Percentiles rank a stretch among this genome's conserved stretches.
Evolutionary conservation across 2,329 filamentous ascomycete genomes (phyloP).

Genomic region (Nemania serpens): DNA sequence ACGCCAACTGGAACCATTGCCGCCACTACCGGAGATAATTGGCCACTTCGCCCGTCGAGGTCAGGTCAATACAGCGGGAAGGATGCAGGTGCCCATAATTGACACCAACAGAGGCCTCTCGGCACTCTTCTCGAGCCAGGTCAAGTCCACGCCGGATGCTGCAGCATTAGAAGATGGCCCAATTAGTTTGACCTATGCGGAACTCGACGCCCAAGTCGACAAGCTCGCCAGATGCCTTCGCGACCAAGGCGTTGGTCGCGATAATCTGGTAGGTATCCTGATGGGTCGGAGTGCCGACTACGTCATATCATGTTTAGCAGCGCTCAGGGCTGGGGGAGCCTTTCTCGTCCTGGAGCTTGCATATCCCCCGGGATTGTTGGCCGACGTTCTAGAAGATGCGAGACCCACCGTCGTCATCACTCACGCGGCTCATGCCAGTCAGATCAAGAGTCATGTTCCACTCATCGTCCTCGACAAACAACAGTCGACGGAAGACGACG

Average conservation of each 20-base stretch:
- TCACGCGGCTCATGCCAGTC: conserved; percentile 64
- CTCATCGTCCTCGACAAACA: conserved; percentile 67
- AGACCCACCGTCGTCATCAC: conserved; percentile 73
- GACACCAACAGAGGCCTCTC: conserved; percentile 74
- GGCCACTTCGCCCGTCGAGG: background rate
- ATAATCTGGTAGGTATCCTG: conserved; percentile 75
- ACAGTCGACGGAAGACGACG: conserved; percentile 37
- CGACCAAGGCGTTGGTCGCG: conserved; percentile 70
- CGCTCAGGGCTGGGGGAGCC: conserved; percentile 77
- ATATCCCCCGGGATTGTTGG: conserved; percentile 73
- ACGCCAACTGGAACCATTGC: background rate
- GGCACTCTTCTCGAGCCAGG: conserved; percentile 73
- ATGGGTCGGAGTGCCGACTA: conserved; percentile 78
- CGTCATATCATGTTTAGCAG: conserved; percentile 77
- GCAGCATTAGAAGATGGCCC: conserved; percentile 74
- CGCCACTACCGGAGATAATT: background rate
- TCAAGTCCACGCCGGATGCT: conserved; percentile 67
- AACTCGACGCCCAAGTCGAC: conserved; percentile 71
- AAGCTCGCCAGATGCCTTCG: conserved; percentile 68
- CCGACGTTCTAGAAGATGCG: conserved; percentile 78
- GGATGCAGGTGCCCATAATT: conserved; percentile 69
- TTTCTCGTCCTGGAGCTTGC: conserved; percentile 81
- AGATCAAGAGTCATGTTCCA: conserved; percentile 66
- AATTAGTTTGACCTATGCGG: conserved; percentile 69
- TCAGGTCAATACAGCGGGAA: background rate